Conservation (phyloP, 2,329 filamentous ascomycete genomes). For the Ambrosiella xylebori region DNA sequence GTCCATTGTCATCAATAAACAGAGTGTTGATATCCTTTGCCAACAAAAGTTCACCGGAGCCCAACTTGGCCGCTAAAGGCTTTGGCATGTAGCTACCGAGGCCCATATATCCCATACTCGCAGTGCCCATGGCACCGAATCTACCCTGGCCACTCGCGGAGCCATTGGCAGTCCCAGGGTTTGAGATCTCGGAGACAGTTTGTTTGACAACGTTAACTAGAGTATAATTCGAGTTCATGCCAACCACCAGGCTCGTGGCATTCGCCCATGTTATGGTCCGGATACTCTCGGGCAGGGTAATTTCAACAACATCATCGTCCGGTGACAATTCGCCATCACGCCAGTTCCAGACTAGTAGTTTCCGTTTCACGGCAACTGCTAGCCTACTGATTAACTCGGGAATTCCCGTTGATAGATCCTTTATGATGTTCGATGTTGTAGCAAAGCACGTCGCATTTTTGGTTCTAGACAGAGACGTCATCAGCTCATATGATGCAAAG, state of each 20-base stretch:
- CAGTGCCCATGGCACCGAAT: slow-evolving; percentile 67
- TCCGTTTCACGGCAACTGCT: slow-evolving; percentile 83
- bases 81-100: slow-evolving; percentile 83
- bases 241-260: slow-evolving; percentile 71
- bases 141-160: slow-evolving; percentile 46
- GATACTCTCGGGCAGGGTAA: slow-evolving; percentile 65
- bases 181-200: slow-evolving; percentile 60
- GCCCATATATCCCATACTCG: slow-evolving; percentile 93
- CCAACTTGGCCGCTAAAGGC: slow-evolving; percentile 67
- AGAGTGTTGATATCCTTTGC: slow-evolving; percentile 95
- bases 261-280: slow-evolving; percentile 84
- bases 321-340: slow-evolving; percentile 74
- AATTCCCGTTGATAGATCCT: slow-evolving; percentile 71
- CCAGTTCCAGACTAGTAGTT: slow-evolving; percentile 85
- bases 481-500: slow-evolving; percentile 62
- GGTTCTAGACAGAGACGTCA: slow-evolving; percentile 64
- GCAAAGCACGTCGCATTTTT: slow-evolving; percentile 83
- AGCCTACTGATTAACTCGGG: slow-evolving; percentile 83
- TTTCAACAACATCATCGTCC: slow-evolving; percentile 45
- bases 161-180: slow-evolving; percentile 54
- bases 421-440: slow-evolving; percentile 87
- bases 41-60: slow-evolving; percentile 72
- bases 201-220: slow-evolving; percentile 69
- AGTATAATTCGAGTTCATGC: slow-evolving; percentile 81
- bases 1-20: slow-evolving; percentile 74